Evolutionary conservation across 306 rosid genomes (phyloP).

Genomic region (Elaeagnus macrophylla): DNA sequence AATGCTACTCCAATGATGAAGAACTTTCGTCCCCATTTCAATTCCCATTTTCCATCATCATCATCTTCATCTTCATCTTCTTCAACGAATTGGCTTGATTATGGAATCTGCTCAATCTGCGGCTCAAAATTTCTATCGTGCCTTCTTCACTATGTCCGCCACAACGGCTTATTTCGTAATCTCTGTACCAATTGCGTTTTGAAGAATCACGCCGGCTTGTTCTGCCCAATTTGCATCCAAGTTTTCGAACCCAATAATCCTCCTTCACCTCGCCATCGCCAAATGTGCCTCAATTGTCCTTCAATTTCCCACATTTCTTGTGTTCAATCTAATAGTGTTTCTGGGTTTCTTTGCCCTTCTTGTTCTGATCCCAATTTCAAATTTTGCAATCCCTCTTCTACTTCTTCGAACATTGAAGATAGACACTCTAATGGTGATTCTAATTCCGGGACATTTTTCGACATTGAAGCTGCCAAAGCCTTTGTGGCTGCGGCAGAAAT

Average conservation of each 20-base stretch:
- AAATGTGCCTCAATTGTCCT: constrained; percentile 63
- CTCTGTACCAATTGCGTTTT: constrained; percentile 72
- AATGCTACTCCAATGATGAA: too few relatives aligned
- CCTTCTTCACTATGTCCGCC: constrained; percentile 40
- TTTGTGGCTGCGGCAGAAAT: too few relatives aligned
- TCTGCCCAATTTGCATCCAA: constrained; percentile 66
- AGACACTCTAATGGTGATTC: too few relatives aligned
- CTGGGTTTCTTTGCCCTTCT: constrained; percentile 38
- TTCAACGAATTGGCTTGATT: too few relatives aligned
- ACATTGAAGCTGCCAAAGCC: too few relatives aligned
- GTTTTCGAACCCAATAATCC: constrained; percentile 27
- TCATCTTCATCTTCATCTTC: too few relatives aligned
- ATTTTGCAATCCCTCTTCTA: constrained; percentile 20
- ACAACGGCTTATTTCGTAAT: constrained; percentile 23
- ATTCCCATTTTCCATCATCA: too few relatives aligned
- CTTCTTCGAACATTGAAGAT: not conserved
- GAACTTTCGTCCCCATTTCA: too few relatives aligned
- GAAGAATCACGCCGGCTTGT: constrained; percentile 40
- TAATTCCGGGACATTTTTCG: too few relatives aligned
- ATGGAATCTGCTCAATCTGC: too few relatives aligned
- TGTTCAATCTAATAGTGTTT: constrained; percentile 2
- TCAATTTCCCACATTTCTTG: constrained; percentile 54
- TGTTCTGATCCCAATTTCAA: constrained; percentile 41
- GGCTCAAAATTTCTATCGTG: too few relatives aligned
- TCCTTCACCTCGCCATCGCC: constrained; percentile 34